phyloP scores from a whole-genome alignment of 768 basidiomycete genomes.

The Boletus sensibilis region DNA sequence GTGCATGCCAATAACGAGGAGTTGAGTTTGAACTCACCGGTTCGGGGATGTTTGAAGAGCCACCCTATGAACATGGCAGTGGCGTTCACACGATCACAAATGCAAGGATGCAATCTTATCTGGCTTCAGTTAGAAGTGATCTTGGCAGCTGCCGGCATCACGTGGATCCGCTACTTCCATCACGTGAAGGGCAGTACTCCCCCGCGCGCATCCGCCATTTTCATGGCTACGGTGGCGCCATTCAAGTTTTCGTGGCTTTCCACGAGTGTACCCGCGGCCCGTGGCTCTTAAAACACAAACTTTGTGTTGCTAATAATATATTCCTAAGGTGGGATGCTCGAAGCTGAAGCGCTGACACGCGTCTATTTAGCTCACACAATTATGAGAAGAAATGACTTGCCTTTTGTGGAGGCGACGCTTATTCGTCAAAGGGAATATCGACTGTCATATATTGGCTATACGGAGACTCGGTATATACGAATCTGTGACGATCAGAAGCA shows the following conservation, averaged over 20 bases:
- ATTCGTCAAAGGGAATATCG: neutral
- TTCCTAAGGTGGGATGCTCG: neutral
- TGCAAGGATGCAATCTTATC: neutral
- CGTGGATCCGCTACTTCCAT: neutral
- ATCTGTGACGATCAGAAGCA: conserved; percentile 17
- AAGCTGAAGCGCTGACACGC: neutral
- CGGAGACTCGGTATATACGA: neutral
- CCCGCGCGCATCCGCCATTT: too few relatives aligned
- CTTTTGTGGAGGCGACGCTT: conserved; percentile 20
- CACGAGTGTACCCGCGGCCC: neutral
- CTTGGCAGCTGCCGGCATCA: neutral
- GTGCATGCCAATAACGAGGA: neutral
- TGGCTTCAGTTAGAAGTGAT: neutral
- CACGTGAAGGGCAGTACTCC: too few relatives aligned
- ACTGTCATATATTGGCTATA: neutral
- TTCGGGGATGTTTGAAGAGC: neutral
- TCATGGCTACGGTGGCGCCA: too few relatives aligned
- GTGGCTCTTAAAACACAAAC: neutral
- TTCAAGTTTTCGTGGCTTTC: neutral
- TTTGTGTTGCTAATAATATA: neutral
- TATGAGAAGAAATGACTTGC: conserved; percentile 3
- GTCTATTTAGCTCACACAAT: neutral
- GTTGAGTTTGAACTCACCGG: conserved; percentile 5
- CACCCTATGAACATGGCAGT: neutral
- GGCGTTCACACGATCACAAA: neutral